Evolutionary conservation across 345 rosid species (phyloP), one percentile per base, ranked within the genome.

Genomic region (Conringia planisiliqua): DNA sequence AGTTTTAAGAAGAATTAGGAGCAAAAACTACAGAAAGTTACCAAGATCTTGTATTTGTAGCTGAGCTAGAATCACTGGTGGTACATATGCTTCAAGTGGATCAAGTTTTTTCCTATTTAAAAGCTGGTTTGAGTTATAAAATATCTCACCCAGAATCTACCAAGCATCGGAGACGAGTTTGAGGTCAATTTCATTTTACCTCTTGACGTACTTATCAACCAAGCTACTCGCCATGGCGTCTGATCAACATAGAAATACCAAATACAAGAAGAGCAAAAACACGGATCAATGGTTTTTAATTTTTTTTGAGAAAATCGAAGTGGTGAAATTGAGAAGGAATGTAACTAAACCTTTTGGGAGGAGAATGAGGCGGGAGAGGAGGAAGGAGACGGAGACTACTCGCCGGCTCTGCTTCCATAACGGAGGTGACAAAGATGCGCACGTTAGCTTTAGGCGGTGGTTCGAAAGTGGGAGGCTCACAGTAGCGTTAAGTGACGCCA

Each of bases 41-140:
- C 96, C 96, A 36, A 91, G 82, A 70, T 89, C 93, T 78, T 84
- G 83, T n/a, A 89, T 86, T 71, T 91, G 88, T 10, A 89, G 78
- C 78, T 82, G 73, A 63, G 93, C 89, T 83, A 89, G 80, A 64
- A 89, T 85, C 55, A 91, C 90, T 33, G 93, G 94, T 69, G 96
- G 96, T 40, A 89, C 86, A 74, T 86, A 88, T 68, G 82, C 83
- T 70, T 84, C 96, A 22, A 94, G 80, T 18, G 98, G 97, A 72
- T 91, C 96, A 57, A 91, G 96, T 80, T 82, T 85, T 75, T 94
- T 94, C 86, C 92, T 93, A 82, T 57, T 60, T 17, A 57, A 12
- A 10, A 47, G 36, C 58, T 22, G 7, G 29, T 42, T 69, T 7
- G 44, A 11, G 59, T 14, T 27, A n/a, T 4, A 16, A 16, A 6